Conservation (phyloP, 805 yeast species). For the Tanozyma kutaoensis region DNA sequence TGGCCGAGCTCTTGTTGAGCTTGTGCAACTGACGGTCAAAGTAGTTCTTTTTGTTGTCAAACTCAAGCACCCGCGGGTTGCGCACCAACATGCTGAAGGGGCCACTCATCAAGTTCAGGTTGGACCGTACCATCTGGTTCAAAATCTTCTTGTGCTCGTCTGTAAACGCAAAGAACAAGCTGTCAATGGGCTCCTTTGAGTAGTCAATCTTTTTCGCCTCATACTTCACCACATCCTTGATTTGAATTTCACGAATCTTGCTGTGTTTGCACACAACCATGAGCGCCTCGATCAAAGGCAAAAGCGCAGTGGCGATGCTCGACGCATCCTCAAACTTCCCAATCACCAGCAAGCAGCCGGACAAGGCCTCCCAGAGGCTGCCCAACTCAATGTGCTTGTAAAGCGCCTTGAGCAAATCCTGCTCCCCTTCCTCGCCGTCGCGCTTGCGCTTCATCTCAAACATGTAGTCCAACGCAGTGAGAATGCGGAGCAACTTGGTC, state of each 20-base stretch:
- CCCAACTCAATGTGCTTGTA: conserved; percentile 63
- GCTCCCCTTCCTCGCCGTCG: conserved; percentile 6
- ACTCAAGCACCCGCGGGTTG: conserved; percentile 82
- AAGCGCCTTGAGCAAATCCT: conserved; percentile 38
- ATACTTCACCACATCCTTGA: conserved; percentile 41
- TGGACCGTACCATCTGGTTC: conserved; percentile 82
- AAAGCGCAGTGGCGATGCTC: conserved; percentile 57
- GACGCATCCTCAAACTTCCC: conserved; percentile 30
- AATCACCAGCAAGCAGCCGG: conserved; percentile 53
- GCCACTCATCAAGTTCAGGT: conserved; percentile 91
- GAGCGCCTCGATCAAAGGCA: conserved; percentile 81
- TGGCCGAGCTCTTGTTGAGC: conserved; percentile 26
- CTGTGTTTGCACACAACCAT: conserved; percentile 95
- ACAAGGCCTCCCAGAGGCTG: conserved; percentile 71
- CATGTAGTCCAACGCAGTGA: conserved; percentile 80
- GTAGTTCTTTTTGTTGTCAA: conserved; percentile 83
- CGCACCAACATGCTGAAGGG: conserved; percentile 83
- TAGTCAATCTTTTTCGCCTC: conserved; percentile 56
- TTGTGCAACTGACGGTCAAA: conserved; percentile 64
- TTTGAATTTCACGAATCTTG: conserved; percentile 42
- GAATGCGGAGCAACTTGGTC: conserved; percentile 70
- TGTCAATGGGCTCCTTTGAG: conserved; percentile 62
- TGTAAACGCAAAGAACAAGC: conserved; percentile 72
- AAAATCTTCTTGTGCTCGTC: conserved; percentile 78
- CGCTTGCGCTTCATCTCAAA: conserved; percentile 32